phyloP scores from a whole-genome alignment of 805 yeast genomes.

The Kuraishia hungarica region DNA sequence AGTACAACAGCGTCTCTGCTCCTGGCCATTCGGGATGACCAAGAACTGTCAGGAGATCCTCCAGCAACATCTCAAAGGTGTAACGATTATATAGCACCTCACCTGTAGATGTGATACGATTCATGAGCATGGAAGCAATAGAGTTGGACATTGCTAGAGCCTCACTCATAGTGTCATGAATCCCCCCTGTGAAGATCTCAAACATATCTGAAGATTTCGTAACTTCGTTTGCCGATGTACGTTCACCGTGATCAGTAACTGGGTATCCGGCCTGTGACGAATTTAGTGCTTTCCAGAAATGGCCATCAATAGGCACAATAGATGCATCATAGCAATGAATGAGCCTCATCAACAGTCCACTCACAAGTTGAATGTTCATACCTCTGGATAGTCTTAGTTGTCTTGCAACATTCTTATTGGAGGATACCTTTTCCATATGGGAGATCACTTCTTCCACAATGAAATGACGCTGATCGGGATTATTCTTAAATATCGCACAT shows the following conservation, averaged over 20 bases:
- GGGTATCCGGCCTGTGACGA: background rate
- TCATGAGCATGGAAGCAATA: constrained; percentile 21
- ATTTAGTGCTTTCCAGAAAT: constrained; percentile 16
- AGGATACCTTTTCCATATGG: constrained; percentile 40
- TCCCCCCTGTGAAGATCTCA: background rate
- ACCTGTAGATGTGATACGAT: constrained; percentile 22
- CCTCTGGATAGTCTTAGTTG: constrained; percentile 36
- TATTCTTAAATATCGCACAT: constrained; percentile 28
- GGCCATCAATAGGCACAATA: constrained; percentile 7
- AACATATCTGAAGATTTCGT: background rate
- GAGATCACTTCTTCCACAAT: constrained; percentile 52
- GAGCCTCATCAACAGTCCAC: constrained; percentile 34
- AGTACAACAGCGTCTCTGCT: constrained; percentile 38
- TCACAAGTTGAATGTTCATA: constrained; percentile 36
- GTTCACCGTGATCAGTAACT: background rate
- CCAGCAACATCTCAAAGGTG: constrained; percentile 42
- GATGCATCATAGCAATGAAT: constrained; percentile 20
- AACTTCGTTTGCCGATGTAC: background rate
- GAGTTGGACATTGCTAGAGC: constrained; percentile 12
- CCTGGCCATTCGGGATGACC: constrained; percentile 56
- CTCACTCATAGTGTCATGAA: background rate
- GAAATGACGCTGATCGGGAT: constrained; percentile 47
- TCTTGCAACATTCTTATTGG: constrained; percentile 32
- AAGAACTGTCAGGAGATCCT: constrained; percentile 46
- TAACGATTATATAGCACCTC: constrained; percentile 20